Percentiles rank a stretch among this genome's conserved stretches.
These are phyloP conservation scores for Candida berthetii DNA, from an alignment of 805 yeast genomes.

Conservation along the genomic window DNA sequence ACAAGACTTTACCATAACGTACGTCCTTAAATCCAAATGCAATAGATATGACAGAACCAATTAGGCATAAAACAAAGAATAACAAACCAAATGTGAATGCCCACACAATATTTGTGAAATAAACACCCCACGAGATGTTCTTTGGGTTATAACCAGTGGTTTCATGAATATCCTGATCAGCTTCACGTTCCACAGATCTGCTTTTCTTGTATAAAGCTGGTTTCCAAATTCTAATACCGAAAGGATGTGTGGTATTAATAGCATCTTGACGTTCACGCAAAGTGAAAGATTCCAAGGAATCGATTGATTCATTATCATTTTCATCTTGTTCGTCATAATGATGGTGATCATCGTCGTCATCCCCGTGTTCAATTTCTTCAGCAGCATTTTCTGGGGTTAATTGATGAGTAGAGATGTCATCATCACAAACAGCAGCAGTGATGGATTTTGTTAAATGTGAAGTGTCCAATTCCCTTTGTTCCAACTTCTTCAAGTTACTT, in stretches of 20 bases:
- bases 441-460: neutral
- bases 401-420: constrained; percentile 1
- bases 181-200: constrained; percentile 86
- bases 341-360: neutral
- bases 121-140: constrained; percentile 54
- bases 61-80: constrained; percentile 45
- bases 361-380: constrained; percentile 3
- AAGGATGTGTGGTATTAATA: constrained; percentile 93
- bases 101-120: constrained; percentile 70
- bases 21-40: constrained; percentile 42
- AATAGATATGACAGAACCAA: constrained; percentile 38
- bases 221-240: constrained; percentile 98
- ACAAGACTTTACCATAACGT: constrained; percentile 56
- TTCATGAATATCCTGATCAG: constrained; percentile 91
- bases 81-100: constrained; percentile 63
- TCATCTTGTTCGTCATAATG: constrained; percentile 11
- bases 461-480: constrained; percentile 17
- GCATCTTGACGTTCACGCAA: constrained; percentile 92
- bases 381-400: constrained; percentile 8
- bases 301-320: constrained; percentile 31
- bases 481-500: constrained; percentile 15
- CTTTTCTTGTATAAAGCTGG: constrained; percentile 93
- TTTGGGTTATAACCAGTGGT: constrained; percentile 34
- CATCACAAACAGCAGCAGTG: neutral
- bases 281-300: constrained; percentile 77